These are phyloP conservation scores for Penicillium canescens DNA, from an alignment of 495 filamentous ascomycete species.

Conservation along the genomic window DNA sequence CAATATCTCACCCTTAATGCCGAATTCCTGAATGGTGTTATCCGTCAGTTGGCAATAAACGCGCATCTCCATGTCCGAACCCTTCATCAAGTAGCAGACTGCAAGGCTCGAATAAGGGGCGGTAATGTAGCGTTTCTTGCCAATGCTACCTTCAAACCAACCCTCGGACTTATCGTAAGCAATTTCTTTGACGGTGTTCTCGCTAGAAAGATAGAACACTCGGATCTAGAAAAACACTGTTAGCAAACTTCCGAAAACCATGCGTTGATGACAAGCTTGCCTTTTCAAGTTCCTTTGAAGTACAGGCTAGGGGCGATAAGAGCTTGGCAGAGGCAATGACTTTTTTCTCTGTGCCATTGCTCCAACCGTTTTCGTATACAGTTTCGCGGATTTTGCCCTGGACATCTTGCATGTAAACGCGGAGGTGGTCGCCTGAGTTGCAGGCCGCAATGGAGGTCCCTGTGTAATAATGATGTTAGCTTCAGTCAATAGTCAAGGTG, in stretches of 20 bases:
- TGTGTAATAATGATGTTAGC: not conserved
- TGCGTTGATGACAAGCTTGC: not conserved
- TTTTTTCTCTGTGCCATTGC: slow-evolving; percentile 13
- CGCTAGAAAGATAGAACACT: slow-evolving; percentile 6
- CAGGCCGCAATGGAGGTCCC: slow-evolving; percentile 15
- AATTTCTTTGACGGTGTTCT: slow-evolving; percentile 8
- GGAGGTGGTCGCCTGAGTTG: slow-evolving; percentile 10
- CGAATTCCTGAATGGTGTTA: slow-evolving; percentile 20
- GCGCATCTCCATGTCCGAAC: slow-evolving; percentile 4
- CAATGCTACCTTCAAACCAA: slow-evolving; percentile 14
- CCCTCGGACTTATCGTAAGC: slow-evolving; percentile 8
- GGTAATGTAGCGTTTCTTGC: not conserved
- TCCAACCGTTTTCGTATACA: slow-evolving; percentile 10
- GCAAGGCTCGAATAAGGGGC: slow-evolving; percentile 17
- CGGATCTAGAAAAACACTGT: slow-evolving; percentile 4
- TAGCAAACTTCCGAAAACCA: not conserved
- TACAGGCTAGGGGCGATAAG: slow-evolving; percentile 8
- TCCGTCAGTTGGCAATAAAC: slow-evolving; percentile 17
- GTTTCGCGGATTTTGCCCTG: slow-evolving; percentile 11
- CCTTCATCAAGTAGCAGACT: slow-evolving; percentile 5
- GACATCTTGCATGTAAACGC: slow-evolving; percentile 19
- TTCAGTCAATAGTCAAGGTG: not conserved
- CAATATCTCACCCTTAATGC: slow-evolving; percentile 5
- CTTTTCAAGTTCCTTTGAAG: slow-evolving; percentile 6
- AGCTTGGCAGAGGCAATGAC: slow-evolving; percentile 10